phyloP scores from a whole-genome alignment of 2,329 filamentous ascomycete genomes.

The Cercospora beticola region DNA sequence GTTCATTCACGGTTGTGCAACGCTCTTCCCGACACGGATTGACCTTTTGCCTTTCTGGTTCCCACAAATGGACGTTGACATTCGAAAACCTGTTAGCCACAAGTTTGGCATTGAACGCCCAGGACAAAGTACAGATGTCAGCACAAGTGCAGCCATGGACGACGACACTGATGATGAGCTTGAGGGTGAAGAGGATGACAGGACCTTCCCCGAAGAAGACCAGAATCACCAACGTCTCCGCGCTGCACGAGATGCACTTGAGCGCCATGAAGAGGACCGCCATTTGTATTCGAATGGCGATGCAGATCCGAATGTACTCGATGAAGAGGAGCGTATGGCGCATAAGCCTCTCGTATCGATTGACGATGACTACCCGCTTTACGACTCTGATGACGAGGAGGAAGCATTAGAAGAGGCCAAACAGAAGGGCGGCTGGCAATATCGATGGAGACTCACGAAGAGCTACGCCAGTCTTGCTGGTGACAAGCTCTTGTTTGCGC shows the following conservation, averaged over 20 bases:
- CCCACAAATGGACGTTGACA: constrained; percentile 97
- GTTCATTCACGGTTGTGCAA: constrained; percentile 93
- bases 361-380: constrained; percentile 74
- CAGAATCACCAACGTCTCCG: constrained; percentile 50
- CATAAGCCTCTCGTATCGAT: constrained; percentile 56
- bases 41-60: constrained; percentile 94
- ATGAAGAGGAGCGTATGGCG: constrained; percentile 81
- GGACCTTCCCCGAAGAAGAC: constrained; percentile 54
- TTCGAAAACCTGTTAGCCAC: constrained; percentile 85
- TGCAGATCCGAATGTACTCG: constrained; percentile 51
- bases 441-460: constrained; percentile 58
- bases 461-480: constrained; percentile 52
- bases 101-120: constrained; percentile 87
- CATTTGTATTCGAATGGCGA: constrained; percentile 46
- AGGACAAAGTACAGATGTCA: constrained; percentile 69
- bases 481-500: constrained; percentile 36
- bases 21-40: constrained; percentile 82
- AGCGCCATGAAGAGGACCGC: constrained; percentile 52
- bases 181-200: constrained; percentile 49
- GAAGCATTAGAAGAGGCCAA: constrained; percentile 77
- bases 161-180: constrained; percentile 70
- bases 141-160: constrained; percentile 74
- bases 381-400: constrained; percentile 79
- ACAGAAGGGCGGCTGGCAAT: constrained; percentile 72
- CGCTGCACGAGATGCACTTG: constrained; percentile 51